Base-by-base conservation (phyloP, 805 yeast species). In the Wickerhamiella alocasiicola region DNA sequence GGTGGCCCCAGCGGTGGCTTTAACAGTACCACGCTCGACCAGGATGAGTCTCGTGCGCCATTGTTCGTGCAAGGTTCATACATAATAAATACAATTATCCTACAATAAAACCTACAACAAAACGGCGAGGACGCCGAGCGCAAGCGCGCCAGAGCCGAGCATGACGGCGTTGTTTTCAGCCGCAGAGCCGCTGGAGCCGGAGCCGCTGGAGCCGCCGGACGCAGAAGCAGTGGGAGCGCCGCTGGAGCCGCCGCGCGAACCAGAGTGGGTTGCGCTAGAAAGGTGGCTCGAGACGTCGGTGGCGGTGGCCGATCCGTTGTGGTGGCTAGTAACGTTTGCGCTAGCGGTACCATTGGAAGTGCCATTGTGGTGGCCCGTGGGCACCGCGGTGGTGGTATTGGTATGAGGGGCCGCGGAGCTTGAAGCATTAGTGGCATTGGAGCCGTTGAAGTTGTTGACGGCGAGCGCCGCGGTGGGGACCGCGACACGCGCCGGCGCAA, bases 91-190 rank as follows among this genome's bases (percentile, higher is more conserved):
- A 23, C 26, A 23, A 7, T 7, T 7, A 23, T 7, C 26, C 7
- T 7, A 23, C 9, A 7, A 11, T 23, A 23, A 7, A 23, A 7
- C 7, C 26, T 28, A 36, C 18, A 36, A 32, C 21, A 36, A 20
- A 6, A 28, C 27, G 19, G 39, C 39, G 13, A 24, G 27, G 18
- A 36, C 13, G 19, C 39, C 39, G 13, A 28, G 20, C 5, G 27
- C 39, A 18, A 36, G 9, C 12, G 39, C 39, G 21, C 39, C 28
- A 9, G 39, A 16, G 25, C 39, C 39, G 6, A 36, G 23, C 26
- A 28, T 29, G 11, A 15, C 28, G 24, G 39, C 39, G 19, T 19
- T 19, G 31, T 36, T 36, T 15, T 20, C 33, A 16, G 32, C 13
- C 17, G 31, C 18, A 24, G n/a, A 3, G 21, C 27, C 19, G 27